Evolutionary conservation across 495 filamentous ascomycete species (phyloP), one percentile per base, ranked within the genome.

Genomic region (Pseudomonodictys pantanalensis): DNA sequence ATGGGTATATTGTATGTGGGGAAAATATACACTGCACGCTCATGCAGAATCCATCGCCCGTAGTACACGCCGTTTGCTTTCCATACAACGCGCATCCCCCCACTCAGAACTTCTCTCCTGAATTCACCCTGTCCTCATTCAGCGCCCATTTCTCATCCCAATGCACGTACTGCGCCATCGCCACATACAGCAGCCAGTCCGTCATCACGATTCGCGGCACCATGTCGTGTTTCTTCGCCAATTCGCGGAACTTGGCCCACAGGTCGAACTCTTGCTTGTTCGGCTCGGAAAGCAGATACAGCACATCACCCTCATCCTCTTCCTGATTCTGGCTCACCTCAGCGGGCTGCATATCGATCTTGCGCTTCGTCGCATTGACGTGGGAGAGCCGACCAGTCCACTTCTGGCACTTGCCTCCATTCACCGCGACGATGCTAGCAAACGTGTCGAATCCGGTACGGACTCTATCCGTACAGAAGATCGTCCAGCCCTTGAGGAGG

Each of bases 121-220:
- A 28, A 41, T 62, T 56, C 9, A 51, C 58, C 11, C 42, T 26
- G 32, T 62, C 55, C 26, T 73, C 69, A 62, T 71, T 41, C 67
- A 77, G 33, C 57, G 64, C 28, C 72, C 90, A 95, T 52, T 76
- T 77, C 26, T 84, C 78, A 38, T 83, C 76, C 71, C 85, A 86
- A 18, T 76, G 77, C 44, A 89, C 62, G 67, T 88, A 76, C 75
- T 99, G 93, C 53, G 81, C 84, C 88, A 97, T 91, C 3, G 90
- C 89, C 59, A 90, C 83, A 58, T 91, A 86, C 64, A 97, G 73
- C 63, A 97, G 69, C 95, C 95, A 99, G 66, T 97, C 91, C 18
- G 86, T 79, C 18, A 78, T 81, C 15, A 95, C 89, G 47, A 99
- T 85, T 25, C 85, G 78, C 8, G 89, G 86, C 33, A 81, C 79